Base-by-base conservation (phyloP, 2,329 filamentous ascomycete genomes). In the Bimuria novae-zelandiae region DNA sequence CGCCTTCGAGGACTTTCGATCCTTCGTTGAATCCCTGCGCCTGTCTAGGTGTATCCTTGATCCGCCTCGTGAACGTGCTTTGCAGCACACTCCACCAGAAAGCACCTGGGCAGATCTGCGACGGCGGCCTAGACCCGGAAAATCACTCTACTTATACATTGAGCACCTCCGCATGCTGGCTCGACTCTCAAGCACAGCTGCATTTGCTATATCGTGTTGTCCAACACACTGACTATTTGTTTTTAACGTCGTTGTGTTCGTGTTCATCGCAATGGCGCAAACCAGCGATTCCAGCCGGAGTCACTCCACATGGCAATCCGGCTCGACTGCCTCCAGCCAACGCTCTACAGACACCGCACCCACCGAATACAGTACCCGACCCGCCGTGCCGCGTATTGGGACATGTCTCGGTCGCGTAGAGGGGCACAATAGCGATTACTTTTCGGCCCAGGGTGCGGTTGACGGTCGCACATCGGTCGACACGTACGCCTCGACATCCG, bases 401-500 rank as follows among this genome's bases (percentile, higher is more conserved):
- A 72, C 68, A 23, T 70, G 65, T 58, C 51, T 70, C 39, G 64
- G 59, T 22, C 70, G 69, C 36, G 55, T 67, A 41, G 63, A 74
- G 30, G 59, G 55, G 17, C 63, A 62, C 23, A 41, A 21, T 12
- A 58, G 55, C 42, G 64, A 70, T 7, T 69, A 66, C 46, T 68
- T 65, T 48, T 52, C 49, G 5, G 46, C 57, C 17, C 44, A 50
- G 30, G 44, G 62, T 36, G 43, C 57, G 49, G 35, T 36, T 49
- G 52, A 55, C 36, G 60, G 69, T 42, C 79, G 82, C 40, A 80
- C 83, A 22, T 94, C 91, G 0, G 81, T 85, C 61, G 88, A 90
- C 55, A 96, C 92, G 1, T 95, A 92, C 72, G 85, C 86, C 64
- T 96, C 92, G 4, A 89, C 82, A 27, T 89, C 87, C 3, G 79